These are phyloP conservation scores for Astrothelium subdiscretum DNA, from an alignment of 495 filamentous ascomycete genomes.

Conservation along the genomic window DNA sequence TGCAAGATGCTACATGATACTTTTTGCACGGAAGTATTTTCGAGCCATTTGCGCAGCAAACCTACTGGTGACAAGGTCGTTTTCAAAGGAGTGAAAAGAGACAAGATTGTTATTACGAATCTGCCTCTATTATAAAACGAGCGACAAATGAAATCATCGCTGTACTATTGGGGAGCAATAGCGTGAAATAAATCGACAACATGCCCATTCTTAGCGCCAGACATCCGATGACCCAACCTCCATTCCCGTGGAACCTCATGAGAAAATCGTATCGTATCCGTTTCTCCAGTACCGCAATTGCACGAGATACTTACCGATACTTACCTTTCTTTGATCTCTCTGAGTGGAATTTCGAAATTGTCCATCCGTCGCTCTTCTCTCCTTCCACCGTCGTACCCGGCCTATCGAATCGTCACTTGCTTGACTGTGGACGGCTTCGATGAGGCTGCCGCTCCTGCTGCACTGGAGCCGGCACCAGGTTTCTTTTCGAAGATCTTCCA, in stretches of 20 bases:
- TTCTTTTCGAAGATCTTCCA: slow-evolving; percentile 99
- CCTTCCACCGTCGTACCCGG: not conserved
- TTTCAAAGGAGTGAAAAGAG: not conserved
- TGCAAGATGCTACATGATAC: too few relatives aligned
- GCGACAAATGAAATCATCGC: not conserved
- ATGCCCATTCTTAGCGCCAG: not conserved
- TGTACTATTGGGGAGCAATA: not conserved
- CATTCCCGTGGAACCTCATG: not conserved
- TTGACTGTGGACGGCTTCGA: not conserved
- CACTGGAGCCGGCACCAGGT: slow-evolving; percentile 38
- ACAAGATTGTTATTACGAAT: not conserved
- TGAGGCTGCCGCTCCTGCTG: not conserved
- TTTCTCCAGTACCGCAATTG: not conserved
- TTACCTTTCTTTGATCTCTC: not conserved
- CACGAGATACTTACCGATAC: not conserved
- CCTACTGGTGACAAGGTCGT: too few relatives aligned
- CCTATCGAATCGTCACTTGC: slow-evolving; percentile 1
- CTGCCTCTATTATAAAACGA: not conserved
- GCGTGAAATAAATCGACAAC: not conserved
- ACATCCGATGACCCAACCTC: not conserved
- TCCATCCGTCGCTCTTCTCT: not conserved
- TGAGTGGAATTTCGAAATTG: not conserved
- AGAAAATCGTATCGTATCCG: not conserved
- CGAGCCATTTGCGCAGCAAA: too few relatives aligned
- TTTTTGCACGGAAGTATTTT: too few relatives aligned